Evolutionary conservation across 805 yeast species (phyloP).

Genomic region (Starmerella riodocensis): DNA sequence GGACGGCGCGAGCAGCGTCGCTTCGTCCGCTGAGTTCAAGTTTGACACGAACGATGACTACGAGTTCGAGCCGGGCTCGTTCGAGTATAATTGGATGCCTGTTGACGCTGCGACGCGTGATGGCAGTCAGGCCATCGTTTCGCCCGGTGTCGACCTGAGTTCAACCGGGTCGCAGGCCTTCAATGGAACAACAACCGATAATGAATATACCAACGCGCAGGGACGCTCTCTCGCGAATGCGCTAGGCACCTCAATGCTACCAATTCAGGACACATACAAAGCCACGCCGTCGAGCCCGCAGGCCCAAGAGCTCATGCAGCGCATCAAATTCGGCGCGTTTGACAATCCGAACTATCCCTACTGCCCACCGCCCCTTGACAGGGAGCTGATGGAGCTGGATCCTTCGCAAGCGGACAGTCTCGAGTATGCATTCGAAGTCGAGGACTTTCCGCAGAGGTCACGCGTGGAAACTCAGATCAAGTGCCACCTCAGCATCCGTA

Average conservation of each 20-base stretch:
- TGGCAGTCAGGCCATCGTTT: too few relatives aligned
- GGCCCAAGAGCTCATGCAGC: conserved; percentile 17
- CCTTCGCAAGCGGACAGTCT: conserved; percentile 8
- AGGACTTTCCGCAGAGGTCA: conserved; percentile 63
- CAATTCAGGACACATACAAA: background rate
- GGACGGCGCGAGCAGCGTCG: conserved; percentile 18
- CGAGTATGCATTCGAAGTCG: conserved; percentile 25
- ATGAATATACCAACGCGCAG: background rate
- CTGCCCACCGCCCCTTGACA: background rate
- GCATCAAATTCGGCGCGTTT: conserved; percentile 17
- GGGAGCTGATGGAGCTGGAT: background rate
- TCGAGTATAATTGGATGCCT: conserved; percentile 4
- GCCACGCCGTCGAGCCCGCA: background rate
- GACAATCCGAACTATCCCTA: background rate
- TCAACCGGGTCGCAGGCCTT: background rate
- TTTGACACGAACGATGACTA: conserved; percentile 3
- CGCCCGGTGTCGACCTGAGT: background rate
- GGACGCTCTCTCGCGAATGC: background rate
- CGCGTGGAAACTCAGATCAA: conserved; percentile 95
- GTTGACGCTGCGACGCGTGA: background rate
- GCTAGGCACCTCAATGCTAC: too few relatives aligned
- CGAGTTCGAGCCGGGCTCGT: background rate
- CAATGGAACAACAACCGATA: background rate
- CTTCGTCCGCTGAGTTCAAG: conserved; percentile 13
- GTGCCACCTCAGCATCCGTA: conserved; percentile 50